Evolutionary conservation across 768 basidiomycete genomes (phyloP).

Genomic region (Serpula lacrymans): DNA sequence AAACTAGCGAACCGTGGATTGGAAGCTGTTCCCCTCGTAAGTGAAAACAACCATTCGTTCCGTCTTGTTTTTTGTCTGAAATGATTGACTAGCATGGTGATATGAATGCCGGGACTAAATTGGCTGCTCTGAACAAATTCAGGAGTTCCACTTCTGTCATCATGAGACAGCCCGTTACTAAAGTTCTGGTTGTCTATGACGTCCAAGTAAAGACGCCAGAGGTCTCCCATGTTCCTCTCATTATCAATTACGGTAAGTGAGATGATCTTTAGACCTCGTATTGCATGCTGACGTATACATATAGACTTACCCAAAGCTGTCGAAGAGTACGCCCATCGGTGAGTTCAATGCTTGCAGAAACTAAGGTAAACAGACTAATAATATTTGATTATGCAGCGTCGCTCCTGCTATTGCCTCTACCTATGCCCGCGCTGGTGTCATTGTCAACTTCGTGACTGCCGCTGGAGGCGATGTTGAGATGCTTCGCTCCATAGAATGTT

Average conservation of each 20-base stretch:
- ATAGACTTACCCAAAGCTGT: conserved; percentile 90
- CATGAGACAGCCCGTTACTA: conserved; percentile 64
- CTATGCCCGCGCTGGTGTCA: conserved; percentile 84
- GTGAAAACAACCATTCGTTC: conserved; percentile 26
- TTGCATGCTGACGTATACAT: neutral
- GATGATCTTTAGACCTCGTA: conserved; percentile 9
- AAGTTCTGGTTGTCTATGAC: conserved; percentile 90
- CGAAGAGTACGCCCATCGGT: conserved; percentile 97
- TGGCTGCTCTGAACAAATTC: conserved; percentile 84
- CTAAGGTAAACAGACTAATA: conserved; percentile 5
- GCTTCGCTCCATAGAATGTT: conserved; percentile 97
- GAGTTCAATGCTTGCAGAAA: conserved; percentile 12
- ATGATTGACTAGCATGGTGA: conserved; percentile 69
- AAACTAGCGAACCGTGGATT: conserved; percentile 82
- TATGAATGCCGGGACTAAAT: conserved; percentile 80
- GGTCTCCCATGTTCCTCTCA: conserved; percentile 83
- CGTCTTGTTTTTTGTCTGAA: conserved; percentile 9
- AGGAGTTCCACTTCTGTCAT: conserved; percentile 53
- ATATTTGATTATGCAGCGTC: conserved; percentile 47
- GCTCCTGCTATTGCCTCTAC: conserved; percentile 82
- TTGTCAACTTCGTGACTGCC: conserved; percentile 96
- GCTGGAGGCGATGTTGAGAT: conserved; percentile 98
- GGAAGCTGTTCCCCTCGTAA: conserved; percentile 85
- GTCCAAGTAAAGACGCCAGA: conserved; percentile 90
- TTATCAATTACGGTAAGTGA: conserved; percentile 86